Percentiles rank a stretch among this genome's conserved stretches.
Conservation (phyloP, 805 yeast species). For the Yarrowia yakushimensis region DNA sequence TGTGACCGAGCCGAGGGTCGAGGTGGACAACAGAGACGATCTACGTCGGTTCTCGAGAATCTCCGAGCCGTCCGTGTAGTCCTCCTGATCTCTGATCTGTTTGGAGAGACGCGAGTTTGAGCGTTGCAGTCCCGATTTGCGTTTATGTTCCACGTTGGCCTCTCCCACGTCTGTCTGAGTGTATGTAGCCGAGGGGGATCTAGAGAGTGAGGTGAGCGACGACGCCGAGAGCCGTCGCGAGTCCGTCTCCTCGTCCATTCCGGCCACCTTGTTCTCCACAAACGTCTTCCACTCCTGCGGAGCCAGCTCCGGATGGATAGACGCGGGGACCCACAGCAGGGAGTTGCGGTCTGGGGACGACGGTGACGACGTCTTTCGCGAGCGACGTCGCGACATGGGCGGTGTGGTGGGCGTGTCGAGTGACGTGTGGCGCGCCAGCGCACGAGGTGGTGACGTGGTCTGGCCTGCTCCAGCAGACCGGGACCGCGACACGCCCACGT, state of each 20-base stretch:
- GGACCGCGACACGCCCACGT: neutral
- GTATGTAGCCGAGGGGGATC: slow-evolving; percentile 19
- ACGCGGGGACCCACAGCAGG: slow-evolving; percentile 93
- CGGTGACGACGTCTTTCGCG: slow-evolving; percentile 28
- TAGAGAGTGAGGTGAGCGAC: neutral
- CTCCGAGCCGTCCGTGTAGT: slow-evolving; percentile 37
- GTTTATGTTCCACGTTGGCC: slow-evolving; percentile 10
- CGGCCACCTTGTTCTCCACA: slow-evolving; percentile 41
- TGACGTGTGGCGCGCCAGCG: slow-evolving; percentile 15
- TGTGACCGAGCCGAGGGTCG: slow-evolving; percentile 20
- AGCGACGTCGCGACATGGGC: neutral
- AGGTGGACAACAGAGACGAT: slow-evolving; percentile 27
- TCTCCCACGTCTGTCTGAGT: slow-evolving; percentile 13
- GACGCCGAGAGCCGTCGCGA: neutral
- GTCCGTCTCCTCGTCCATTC: slow-evolving; percentile 30
- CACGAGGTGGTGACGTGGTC: neutral
- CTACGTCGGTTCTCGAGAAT: slow-evolving; percentile 33
- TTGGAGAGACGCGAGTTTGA: slow-evolving; percentile 37
- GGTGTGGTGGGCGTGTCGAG: slow-evolving; percentile 17
- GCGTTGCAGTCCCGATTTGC: slow-evolving; percentile 17
- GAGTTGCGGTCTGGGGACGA: slow-evolving; percentile 26
- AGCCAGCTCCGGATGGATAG: slow-evolving; percentile 88
- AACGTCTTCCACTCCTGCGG: slow-evolving; percentile 66
- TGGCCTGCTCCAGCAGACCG: neutral
- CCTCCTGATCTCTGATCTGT: slow-evolving; percentile 38